These are phyloP conservation scores for Solanum ossicruentum DNA, from an alignment of 257 asterid species.

Conservation along the genomic window DNA sequence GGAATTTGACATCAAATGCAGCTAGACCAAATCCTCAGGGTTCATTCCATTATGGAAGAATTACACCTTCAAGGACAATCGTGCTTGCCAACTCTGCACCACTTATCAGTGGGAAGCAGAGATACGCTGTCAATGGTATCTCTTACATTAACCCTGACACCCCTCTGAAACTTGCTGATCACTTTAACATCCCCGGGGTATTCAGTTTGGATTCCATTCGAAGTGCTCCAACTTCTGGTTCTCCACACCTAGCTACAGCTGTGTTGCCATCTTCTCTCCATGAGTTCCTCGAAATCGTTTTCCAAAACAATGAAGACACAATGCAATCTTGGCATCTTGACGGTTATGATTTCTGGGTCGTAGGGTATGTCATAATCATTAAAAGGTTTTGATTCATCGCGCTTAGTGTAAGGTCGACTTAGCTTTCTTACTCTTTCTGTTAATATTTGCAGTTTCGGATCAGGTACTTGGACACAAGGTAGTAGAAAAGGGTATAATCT, in stretches of 20 bases:
- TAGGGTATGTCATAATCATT: constrained; percentile 19
- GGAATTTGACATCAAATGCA: constrained; percentile 43
- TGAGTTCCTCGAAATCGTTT: constrained; percentile 38
- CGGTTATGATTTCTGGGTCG: constrained; percentile 43
- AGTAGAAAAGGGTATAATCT: constrained; percentile 12
- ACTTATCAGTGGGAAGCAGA: constrained; percentile 12
- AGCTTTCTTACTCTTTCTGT: not conserved
- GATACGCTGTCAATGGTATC: constrained; percentile 28
- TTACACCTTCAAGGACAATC: constrained; percentile 26
- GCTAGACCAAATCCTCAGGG: constrained; percentile 62
- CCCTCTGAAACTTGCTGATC: constrained; percentile 41
- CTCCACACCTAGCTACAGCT: constrained; percentile 22
- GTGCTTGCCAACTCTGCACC: constrained; percentile 33
- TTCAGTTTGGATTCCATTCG: constrained; percentile 25
- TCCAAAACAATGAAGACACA: constrained; percentile 23
- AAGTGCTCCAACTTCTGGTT: not conserved
- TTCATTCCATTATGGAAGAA: constrained; percentile 30
- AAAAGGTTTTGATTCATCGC: not conserved
- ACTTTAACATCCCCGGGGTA: constrained; percentile 39
- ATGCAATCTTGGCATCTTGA: constrained; percentile 53
- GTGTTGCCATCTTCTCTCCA: constrained; percentile 36
- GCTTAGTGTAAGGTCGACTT: not conserved
- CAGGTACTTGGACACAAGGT: constrained; percentile 4
- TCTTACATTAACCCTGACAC: constrained; percentile 35
- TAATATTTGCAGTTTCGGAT: constrained; percentile 4